These are phyloP conservation scores for Cadophora malorum DNA, from an alignment of 2,329 filamentous ascomycete species.

Conservation along the genomic window DNA sequence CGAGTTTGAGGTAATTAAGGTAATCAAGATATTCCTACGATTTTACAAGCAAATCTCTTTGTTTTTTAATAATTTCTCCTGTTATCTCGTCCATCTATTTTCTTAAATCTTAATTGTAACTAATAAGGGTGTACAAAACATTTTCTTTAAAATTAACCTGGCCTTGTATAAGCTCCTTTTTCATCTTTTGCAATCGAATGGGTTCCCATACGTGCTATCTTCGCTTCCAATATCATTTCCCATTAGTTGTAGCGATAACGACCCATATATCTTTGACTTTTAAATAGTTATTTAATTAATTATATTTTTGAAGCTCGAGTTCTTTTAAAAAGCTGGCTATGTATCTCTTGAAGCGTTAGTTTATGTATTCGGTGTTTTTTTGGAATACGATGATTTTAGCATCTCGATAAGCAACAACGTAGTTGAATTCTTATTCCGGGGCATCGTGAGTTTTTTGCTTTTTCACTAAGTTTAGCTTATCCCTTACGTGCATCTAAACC, in stretches of 20 bases:
- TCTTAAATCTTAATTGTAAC: not conserved
- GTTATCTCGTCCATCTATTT: not conserved
- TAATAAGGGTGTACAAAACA: not conserved
- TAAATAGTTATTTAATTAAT: not conserved
- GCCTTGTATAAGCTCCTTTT: too few species aligned
- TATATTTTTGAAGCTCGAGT: too few species aligned
- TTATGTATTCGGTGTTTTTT: not conserved
- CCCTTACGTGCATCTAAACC: not conserved
- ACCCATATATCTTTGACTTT: not conserved
- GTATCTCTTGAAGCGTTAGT: too few species aligned
- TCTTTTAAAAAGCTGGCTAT: too few species aligned
- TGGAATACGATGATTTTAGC: not conserved
- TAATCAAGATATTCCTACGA: not conserved
- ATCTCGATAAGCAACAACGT: not conserved
- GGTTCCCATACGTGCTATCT: not conserved
- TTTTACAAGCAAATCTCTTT: too few species aligned
- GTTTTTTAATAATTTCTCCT: not conserved
- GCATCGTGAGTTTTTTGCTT: not conserved
- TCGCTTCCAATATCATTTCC: too few species aligned
- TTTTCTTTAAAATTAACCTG: not conserved
- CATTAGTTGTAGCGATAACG: too few species aligned
- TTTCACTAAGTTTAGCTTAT: not conserved
- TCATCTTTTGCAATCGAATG: too few species aligned
- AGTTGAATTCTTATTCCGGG: not conserved
- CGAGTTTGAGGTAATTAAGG: not conserved